Conservation (phyloP, 169 alveolate genomes). For the Cytauxzoon felis region DNA sequence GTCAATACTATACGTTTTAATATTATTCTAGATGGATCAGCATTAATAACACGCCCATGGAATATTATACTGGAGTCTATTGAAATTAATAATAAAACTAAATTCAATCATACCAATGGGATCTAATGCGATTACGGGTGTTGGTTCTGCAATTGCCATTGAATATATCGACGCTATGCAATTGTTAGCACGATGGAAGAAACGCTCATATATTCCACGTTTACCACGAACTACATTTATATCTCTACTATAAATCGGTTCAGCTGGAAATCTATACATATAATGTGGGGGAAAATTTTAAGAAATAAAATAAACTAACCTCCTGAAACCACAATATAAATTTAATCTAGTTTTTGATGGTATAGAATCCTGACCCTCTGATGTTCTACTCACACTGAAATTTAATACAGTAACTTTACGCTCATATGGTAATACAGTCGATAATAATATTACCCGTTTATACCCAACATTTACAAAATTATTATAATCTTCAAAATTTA, state of each 20-base stretch:
- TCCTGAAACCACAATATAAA: constrained; percentile 89
- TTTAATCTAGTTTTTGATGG: constrained; percentile 78
- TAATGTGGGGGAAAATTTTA: no score
- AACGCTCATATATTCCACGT: constrained; percentile 33
- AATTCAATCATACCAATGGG: constrained; percentile 1
- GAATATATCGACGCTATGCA: constrained; percentile 56
- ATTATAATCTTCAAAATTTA: constrained; percentile 44
- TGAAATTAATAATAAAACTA: neutral
- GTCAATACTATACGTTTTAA: constrained; percentile 94
- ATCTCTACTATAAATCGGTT: constrained; percentile 52
- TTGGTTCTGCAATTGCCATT: constrained; percentile 47
- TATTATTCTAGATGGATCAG: constrained; percentile 91
- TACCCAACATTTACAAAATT: constrained; percentile 13
- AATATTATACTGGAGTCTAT: constrained; percentile 44
- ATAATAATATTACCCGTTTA: constrained; percentile 75
- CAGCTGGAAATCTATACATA: constrained; percentile 26
- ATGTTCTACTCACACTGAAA: constrained; percentile 74
- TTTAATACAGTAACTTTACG: constrained; percentile 87
- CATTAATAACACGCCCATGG: constrained; percentile 85
- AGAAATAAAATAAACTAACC: constrained; percentile 76
- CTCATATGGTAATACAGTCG: constrained; percentile 89
- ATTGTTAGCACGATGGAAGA: constrained; percentile 43
- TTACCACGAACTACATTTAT: constrained; percentile 48
- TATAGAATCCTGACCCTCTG: constrained; percentile 65
- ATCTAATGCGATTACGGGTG: constrained; percentile 49